phyloP scores from a whole-genome alignment of 129 eudicot genomes.

The Flaveria robusta region DNA sequence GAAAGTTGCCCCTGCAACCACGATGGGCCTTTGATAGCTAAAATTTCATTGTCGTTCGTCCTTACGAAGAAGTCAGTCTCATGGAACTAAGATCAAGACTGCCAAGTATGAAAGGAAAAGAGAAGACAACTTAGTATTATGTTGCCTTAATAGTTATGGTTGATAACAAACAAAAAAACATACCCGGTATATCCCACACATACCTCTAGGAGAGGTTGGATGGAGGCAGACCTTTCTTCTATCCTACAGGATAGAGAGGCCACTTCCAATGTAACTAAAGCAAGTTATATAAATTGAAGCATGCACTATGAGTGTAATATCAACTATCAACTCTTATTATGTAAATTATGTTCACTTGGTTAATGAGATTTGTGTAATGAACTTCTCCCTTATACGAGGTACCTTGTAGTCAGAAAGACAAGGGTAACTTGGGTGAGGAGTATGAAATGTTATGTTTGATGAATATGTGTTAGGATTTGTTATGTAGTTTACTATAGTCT shows the following conservation, averaged over 20 bases:
- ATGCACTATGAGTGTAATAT: not conserved
- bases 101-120: not conserved
- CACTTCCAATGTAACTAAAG: no score
- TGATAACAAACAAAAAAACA: not conserved
- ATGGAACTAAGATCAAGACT: not conserved
- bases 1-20: no score
- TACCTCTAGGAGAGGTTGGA: no score
- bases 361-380: constrained; percentile 3
- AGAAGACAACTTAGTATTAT: not conserved
- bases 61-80: not conserved
- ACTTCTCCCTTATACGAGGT: not conserved
- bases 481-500: not conserved
- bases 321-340: not conserved
- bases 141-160: constrained; percentile 1
- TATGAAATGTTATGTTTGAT: not conserved
- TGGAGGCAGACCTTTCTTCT: no score
- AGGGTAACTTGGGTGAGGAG: not conserved
- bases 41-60: not conserved
- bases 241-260: no score
- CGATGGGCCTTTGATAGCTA: not conserved
- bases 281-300: not conserved
- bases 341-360: not conserved
- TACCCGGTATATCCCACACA: no score
- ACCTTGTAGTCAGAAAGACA: constrained; percentile 3
- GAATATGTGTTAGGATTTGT: not conserved